phyloP scores from a whole-genome alignment of 1,139 yeast species.

The Candida pseudoviswanathii region DNA sequence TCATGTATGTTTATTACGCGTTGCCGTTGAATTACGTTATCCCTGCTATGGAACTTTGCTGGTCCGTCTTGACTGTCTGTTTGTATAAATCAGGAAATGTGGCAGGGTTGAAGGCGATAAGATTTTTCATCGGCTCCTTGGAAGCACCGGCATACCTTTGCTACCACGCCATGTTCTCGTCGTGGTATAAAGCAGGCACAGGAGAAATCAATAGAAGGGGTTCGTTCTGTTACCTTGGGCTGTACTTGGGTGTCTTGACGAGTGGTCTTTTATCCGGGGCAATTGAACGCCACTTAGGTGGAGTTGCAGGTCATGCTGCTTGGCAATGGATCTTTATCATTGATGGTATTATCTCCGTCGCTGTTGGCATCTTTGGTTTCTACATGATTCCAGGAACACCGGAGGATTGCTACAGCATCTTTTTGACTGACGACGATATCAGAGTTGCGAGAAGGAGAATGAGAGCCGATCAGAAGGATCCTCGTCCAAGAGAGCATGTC shows the following conservation, averaged over 20 bases:
- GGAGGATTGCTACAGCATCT: conserved; percentile 54
- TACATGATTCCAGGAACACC: conserved; percentile 74
- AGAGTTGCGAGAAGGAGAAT: conserved; percentile 61
- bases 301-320: conserved; percentile 52
- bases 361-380: conserved; percentile 63
- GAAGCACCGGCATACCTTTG: conserved; percentile 65
- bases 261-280: conserved; percentile 69
- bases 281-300: conserved; percentile 49
- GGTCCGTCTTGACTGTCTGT: conserved; percentile 68
- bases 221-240: conserved; percentile 62
- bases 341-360: conserved; percentile 63
- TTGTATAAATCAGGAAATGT: conserved; percentile 49
- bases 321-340: conserved; percentile 79
- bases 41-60: conserved; percentile 60
- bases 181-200: conserved; percentile 53
- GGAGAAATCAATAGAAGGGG: conserved; percentile 63
- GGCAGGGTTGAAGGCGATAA: conserved; percentile 53
- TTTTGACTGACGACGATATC: conserved; percentile 65
- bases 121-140: conserved; percentile 64
- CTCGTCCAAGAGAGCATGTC: conserved; percentile 30
- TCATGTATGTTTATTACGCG: conserved; percentile 44
- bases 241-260: conserved; percentile 60
- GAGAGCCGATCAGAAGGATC: conserved; percentile 41
- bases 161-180: conserved; percentile 61
- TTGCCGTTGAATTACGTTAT: conserved; percentile 58